These are phyloP conservation scores for Cytospora mali DNA, from an alignment of 2,329 filamentous ascomycete genomes.

Conservation along the genomic window DNA sequence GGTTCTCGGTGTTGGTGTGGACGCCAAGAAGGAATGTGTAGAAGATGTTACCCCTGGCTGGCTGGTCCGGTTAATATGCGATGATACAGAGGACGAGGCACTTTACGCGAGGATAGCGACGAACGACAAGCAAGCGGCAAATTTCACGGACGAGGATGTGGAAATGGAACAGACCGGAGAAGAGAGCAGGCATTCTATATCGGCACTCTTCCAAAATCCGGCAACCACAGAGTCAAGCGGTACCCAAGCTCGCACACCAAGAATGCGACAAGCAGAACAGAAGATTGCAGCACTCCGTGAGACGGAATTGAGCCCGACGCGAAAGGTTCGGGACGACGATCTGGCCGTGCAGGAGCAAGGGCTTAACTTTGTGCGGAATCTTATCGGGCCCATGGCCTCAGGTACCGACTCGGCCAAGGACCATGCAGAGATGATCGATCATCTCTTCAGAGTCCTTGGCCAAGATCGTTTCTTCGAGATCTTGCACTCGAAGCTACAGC, in stretches of 20 bases:
- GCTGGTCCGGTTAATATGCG: constrained; percentile 77
- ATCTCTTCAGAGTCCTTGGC: constrained; percentile 75
- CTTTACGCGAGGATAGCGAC: constrained; percentile 39
- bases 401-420: constrained; percentile 52
- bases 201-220: constrained; percentile 30
- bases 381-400: constrained; percentile 69
- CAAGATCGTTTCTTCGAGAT: constrained; percentile 80
- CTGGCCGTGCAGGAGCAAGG: constrained; percentile 88
- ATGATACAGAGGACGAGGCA: constrained; percentile 59
- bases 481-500: constrained; percentile 74
- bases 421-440: constrained; percentile 78
- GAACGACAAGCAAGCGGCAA: constrained; percentile 27
- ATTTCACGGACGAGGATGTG: constrained; percentile 58
- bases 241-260: constrained; percentile 40
- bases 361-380: constrained; percentile 85
- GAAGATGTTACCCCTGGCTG: constrained; percentile 77
- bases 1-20: constrained; percentile 70
- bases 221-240: constrained; percentile 28
- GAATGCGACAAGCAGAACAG: constrained; percentile 53
- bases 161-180: constrained; percentile 57
- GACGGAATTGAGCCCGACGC: constrained; percentile 67
- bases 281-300: constrained; percentile 59
- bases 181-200: constrained; percentile 34
- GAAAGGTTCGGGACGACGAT: constrained; percentile 74
- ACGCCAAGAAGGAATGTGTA: constrained; percentile 75